Evolutionary conservation across 768 basidiomycete species (phyloP), one percentile per base, ranked within the genome.

Genomic region (Hypsizygus marmoreus): DNA sequence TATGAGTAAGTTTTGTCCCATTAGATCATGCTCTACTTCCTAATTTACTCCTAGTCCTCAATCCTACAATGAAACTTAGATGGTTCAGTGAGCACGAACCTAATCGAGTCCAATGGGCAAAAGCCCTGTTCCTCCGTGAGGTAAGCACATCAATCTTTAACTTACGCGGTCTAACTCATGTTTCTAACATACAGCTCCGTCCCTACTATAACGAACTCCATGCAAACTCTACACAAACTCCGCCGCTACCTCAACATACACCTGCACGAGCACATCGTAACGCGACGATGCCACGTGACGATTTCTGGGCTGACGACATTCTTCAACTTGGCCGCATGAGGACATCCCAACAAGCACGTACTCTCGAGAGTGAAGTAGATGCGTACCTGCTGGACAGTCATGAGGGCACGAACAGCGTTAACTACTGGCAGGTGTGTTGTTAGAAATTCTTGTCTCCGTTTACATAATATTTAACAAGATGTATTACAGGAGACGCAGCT

Each of bases 361-460:
- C 29, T 17, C 23, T 62, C 4, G 56, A 52, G 22, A 47, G 39
- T 9, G 60, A 60, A 35, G 49, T 60, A 1, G 39, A 54, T 10
- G 33, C 52, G 13, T 58, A 60, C 33, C 41, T 58, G 1, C 38
- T 40, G 2, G 57, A 62, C 10, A 16, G 19, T 4, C 47, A 42
- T 3, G 7, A 22, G 11, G 23, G 43, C 9, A 54, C 49, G 22
- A 32, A 16, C 16, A 40, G 24, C 20, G 12, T 61, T 4, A 24
- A 17, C 13, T 62, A 30, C 30, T 62, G 60, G 60, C 57, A 62
- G 54, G 61, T 59, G 31, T 14, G 54, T 49, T 5, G 36, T 43
- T 23, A n/a, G n/a, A n/a, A n/a, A n/a, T n/a, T n/a, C n/a, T n/a
- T n/a, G n/a, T n/a, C n/a, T n/a, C 4, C 37, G 6, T 16, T 36